Percentiles rank a stretch among this genome's conserved stretches.
Evolutionary conservation across 257 asterid genomes (phyloP).

Genomic region (Solanum infundibuliforme): DNA sequence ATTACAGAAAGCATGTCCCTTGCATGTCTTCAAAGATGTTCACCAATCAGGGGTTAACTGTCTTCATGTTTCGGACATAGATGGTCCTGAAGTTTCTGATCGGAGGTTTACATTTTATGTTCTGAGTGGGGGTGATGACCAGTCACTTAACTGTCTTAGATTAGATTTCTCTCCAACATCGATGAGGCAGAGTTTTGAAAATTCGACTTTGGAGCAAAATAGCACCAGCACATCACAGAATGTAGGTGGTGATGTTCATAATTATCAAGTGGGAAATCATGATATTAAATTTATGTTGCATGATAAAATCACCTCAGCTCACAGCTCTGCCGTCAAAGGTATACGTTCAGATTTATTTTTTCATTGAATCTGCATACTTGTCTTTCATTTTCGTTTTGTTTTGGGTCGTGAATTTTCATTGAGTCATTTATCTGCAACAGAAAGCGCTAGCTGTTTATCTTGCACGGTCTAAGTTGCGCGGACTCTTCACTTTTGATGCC

Average conservation of each 20-base stretch:
- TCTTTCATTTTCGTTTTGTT: not conserved
- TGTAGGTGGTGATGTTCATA: slow-evolving; percentile 4
- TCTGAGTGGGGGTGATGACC: slow-evolving; percentile 96
- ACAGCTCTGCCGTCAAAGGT: slow-evolving; percentile 94
- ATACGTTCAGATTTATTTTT: not conserved
- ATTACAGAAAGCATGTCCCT: slow-evolving; percentile 25
- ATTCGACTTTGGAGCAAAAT: slow-evolving; percentile 3
- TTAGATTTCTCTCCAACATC: slow-evolving; percentile 34
- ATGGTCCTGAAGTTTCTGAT: slow-evolving; percentile 24
- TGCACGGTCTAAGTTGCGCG: not conserved
- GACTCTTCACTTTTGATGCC: not conserved
- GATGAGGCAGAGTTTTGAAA: slow-evolving; percentile 14
- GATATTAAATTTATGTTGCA: slow-evolving; percentile 29
- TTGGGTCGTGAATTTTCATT: not conserved
- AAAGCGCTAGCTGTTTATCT: not conserved
- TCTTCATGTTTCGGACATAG: slow-evolving; percentile 46
- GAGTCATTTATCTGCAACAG: not conserved
- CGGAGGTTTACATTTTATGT: slow-evolving; percentile 32
- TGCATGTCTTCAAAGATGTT: slow-evolving; percentile 40
- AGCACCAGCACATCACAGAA: slow-evolving; percentile 10
- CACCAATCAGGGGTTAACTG: slow-evolving; percentile 98
- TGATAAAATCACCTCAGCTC: slow-evolving; percentile 69
- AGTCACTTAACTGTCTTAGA: slow-evolving; percentile 60
- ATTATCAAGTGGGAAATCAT: slow-evolving; percentile 31
- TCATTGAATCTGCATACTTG: not conserved